Conservation (phyloP, 352 stramenopile species). For the Phytophthora multivora region DNA sequence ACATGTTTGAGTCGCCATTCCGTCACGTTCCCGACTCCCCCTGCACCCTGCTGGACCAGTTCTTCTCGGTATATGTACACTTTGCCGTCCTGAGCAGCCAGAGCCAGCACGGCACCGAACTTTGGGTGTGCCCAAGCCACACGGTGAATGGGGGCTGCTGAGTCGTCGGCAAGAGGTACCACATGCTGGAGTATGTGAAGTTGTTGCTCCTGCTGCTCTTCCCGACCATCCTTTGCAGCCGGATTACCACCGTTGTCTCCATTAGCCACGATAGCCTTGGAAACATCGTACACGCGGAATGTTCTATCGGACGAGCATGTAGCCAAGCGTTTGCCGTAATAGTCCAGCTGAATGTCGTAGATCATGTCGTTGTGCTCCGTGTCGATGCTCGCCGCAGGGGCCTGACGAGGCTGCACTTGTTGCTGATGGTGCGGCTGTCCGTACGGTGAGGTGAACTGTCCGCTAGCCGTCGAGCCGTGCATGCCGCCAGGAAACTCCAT, state of each 20-base stretch:
- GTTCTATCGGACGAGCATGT: constrained; percentile 86
- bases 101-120: constrained; percentile 79
- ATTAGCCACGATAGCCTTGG: constrained; percentile 41
- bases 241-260: constrained; percentile 10
- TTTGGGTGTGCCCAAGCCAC: constrained; percentile 87
- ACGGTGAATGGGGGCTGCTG: constrained; percentile 72
- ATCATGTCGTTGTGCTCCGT: constrained; percentile 91
- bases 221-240: constrained; percentile 5
- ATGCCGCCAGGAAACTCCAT: constrained; percentile 28
- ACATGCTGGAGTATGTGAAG: constrained; percentile 66
- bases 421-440: constrained; percentile 25
- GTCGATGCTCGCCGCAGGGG: constrained; percentile 70
- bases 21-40: constrained; percentile 42
- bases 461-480: constrained; percentile 6
- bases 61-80: constrained; percentile 89
- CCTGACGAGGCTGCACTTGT: constrained; percentile 28
- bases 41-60: constrained; percentile 47
- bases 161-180: constrained; percentile 69
- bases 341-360: constrained; percentile 90
- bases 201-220: constrained; percentile 13
- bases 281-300: constrained; percentile 86
- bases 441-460: constrained; percentile 18
- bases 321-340: constrained; percentile 84
- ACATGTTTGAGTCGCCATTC: constrained; percentile 83
- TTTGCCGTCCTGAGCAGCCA: constrained; percentile 81